A percentile compares a stretch with the other conserved stretches of the same genome.
phyloP scores from a whole-genome alignment of 495 filamentous ascomycete genomes.

The Neohortaea acidophila region DNA sequence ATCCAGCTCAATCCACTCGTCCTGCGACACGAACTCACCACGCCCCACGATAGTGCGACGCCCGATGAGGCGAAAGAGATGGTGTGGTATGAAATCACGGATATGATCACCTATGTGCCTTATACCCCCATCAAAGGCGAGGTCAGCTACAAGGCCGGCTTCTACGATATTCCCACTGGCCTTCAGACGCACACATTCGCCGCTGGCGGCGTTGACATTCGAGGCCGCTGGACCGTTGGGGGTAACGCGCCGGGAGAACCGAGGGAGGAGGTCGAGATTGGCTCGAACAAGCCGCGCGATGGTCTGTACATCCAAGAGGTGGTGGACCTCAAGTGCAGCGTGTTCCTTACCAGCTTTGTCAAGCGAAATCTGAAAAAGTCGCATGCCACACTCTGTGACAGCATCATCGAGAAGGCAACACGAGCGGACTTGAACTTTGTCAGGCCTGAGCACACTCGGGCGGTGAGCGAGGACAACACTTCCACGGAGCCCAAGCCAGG shows the following conservation, averaged over 20 bases:
- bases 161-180: slow-evolving; percentile 52
- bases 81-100: slow-evolving; percentile 56
- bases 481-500: no score
- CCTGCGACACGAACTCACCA: slow-evolving; percentile 47
- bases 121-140: slow-evolving; percentile 47
- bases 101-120: slow-evolving; percentile 59
- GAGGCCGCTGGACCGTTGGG: slow-evolving; percentile 52
- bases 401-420: slow-evolving; percentile 48
- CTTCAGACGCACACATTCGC: slow-evolving; percentile 64
- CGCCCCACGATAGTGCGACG: slow-evolving; percentile 43
- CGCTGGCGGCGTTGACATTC: slow-evolving; percentile 51
- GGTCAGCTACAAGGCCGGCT: slow-evolving; percentile 58
- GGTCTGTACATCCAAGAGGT: slow-evolving; percentile 67
- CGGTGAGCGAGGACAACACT: no score
- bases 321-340: slow-evolving; percentile 60
- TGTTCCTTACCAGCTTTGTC: slow-evolving; percentile 54
- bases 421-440: no score
- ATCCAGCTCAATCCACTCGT: slow-evolving; percentile 73
- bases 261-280: slow-evolving; percentile 41
- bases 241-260: slow-evolving; percentile 51
- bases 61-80: slow-evolving; percentile 49
- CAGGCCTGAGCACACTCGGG: no score
- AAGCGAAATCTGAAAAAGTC: slow-evolving; percentile 61
- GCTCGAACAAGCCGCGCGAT: slow-evolving; percentile 40
- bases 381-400: slow-evolving; percentile 48